These are phyloP conservation scores for Candida neerlandica DNA, from an alignment of 1,139 yeast species.

Conservation along the genomic window DNA sequence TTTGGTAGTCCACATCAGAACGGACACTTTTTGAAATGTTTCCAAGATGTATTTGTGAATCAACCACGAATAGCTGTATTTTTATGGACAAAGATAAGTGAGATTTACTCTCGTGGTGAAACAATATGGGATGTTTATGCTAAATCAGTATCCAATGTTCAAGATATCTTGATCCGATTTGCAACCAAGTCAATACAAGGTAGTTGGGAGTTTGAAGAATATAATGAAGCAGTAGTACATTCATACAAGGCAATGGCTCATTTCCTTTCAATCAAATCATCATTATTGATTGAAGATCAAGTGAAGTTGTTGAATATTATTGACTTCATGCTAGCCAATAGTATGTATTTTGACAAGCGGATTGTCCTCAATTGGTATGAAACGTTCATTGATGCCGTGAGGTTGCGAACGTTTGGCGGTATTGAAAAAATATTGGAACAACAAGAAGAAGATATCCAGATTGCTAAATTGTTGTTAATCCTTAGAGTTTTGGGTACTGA, in stretches of 20 bases:
- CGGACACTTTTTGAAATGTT: conserved; percentile 55
- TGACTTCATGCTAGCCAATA: conserved; percentile 54
- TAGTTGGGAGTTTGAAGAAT: conserved; percentile 28
- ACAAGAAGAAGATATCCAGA: conserved; percentile 54
- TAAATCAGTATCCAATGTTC: conserved; percentile 63
- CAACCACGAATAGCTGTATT: conserved; percentile 56
- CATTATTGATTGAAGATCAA: conserved; percentile 59
- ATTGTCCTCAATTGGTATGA: conserved; percentile 43
- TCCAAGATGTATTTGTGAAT: conserved; percentile 32
- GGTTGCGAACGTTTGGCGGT: conserved; percentile 54
- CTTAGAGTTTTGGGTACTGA: conserved; percentile 57
- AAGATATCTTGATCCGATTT: conserved; percentile 51
- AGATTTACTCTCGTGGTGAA: conserved; percentile 51
- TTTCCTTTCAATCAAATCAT: conserved; percentile 52
- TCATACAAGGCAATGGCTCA: conserved; percentile 45
- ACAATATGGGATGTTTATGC: conserved; percentile 64
- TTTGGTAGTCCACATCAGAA: conserved; percentile 69
- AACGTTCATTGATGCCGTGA: conserved; percentile 52
- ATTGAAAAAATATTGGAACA: conserved; percentile 33
- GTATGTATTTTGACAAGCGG: conserved; percentile 38
- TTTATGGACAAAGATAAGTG: conserved; percentile 48
- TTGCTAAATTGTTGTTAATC: conserved; percentile 60
- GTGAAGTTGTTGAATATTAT: conserved; percentile 57
- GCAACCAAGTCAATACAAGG: conserved; percentile 33
- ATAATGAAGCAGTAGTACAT: conserved; percentile 29